Conservation (phyloP, 1,139 yeast species). For the Geotrichum phurueaensis region DNA sequence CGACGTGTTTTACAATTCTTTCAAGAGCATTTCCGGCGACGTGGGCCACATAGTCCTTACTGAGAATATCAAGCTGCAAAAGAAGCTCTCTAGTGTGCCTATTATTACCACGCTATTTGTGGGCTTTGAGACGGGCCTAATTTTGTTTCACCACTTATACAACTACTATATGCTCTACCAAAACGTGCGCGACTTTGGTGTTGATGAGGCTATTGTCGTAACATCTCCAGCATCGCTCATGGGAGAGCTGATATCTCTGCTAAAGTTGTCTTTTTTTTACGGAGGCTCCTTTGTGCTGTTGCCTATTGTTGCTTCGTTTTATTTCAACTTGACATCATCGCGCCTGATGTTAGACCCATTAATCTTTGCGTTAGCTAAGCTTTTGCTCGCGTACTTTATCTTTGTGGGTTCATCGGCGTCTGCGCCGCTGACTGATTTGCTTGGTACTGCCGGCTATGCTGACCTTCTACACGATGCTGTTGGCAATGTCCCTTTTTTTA, state of each 20-base stretch:
- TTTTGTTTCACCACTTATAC: not conserved
- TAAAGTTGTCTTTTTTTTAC: not conserved
- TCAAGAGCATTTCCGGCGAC: not conserved
- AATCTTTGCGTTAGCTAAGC: not conserved
- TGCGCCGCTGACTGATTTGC: not conserved
- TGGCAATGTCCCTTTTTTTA: conserved; percentile 5
- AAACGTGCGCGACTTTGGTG: not conserved
- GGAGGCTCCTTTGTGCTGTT: not conserved
- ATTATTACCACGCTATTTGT: not conserved
- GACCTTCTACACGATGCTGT: not conserved
- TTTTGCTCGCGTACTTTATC: not conserved
- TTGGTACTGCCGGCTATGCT: not conserved
- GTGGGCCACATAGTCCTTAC: not conserved
- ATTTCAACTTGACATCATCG: conserved; percentile 3
- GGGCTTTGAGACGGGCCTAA: not conserved
- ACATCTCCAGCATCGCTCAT: not conserved
- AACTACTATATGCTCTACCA: not conserved
- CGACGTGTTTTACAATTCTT: not conserved
- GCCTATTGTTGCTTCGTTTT: conserved; percentile 1
- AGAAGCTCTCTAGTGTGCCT: not conserved
- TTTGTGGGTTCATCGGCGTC: not conserved
- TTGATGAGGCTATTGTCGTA: not conserved
- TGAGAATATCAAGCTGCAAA: not conserved
- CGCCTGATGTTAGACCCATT: not conserved
- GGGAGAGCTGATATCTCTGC: not conserved